phyloP scores from a whole-genome alignment of 176 grass and related monocot species.

The Oryza coarctata region DNA sequence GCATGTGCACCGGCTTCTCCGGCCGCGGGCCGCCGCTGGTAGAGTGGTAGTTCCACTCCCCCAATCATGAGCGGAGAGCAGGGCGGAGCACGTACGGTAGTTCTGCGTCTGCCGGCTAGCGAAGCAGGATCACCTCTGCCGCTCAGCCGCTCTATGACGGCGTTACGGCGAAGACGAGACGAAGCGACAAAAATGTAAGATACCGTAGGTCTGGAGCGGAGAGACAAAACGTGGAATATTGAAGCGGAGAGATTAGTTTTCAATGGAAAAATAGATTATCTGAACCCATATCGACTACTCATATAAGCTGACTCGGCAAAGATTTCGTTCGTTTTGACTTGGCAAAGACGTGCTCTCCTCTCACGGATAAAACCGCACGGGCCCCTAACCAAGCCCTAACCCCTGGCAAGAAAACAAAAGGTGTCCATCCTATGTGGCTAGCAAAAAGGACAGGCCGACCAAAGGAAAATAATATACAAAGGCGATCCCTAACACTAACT shows the following conservation, averaged over 20 bases:
- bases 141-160: neutral
- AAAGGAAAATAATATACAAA: slow-evolving; percentile 17
- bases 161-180: neutral
- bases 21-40: too few species aligned
- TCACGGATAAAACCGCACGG: slow-evolving; percentile 11
- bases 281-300: neutral
- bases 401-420: slow-evolving; percentile 7
- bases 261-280: neutral
- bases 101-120: too few species aligned
- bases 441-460: slow-evolving; percentile 24
- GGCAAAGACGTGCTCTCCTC: neutral
- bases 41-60: too few species aligned
- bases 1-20: too few species aligned
- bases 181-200: neutral
- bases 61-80: too few species aligned
- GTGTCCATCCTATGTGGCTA: slow-evolving; percentile 39
- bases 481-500: slow-evolving; percentile 10
- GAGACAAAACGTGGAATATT: neutral
- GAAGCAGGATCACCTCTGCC: neutral
- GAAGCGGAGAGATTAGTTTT: neutral
- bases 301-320: slow-evolving; percentile 36
- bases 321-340: too few species aligned
- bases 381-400: neutral
- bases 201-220: neutral
- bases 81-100: too few species aligned